Percentiles rank a stretch among this genome's conserved stretches.
Evolutionary conservation across 2,329 filamentous ascomycete species (phyloP).

Genomic region (Ilyonectria mors-panacis): DNA sequence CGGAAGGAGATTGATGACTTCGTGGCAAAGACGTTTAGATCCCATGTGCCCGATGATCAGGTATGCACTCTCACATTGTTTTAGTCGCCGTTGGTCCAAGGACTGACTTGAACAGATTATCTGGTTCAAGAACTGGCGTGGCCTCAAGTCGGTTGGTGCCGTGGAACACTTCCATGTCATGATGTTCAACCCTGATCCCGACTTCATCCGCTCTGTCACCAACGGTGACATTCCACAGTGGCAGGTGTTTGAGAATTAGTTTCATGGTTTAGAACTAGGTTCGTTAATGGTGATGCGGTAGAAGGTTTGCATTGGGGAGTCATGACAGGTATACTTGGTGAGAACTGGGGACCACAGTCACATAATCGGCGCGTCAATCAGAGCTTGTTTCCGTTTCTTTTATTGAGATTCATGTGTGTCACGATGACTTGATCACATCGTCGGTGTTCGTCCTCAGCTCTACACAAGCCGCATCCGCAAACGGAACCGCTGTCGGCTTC

Average conservation of each 20-base stretch:
- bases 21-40: constrained; percentile 77
- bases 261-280: neutral
- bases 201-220: constrained; percentile 80
- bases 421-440: constrained; percentile 33
- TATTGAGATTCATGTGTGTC: neutral
- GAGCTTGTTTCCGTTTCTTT: neutral
- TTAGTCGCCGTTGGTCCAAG: neutral
- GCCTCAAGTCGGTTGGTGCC: constrained; percentile 86
- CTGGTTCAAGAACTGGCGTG: constrained; percentile 83
- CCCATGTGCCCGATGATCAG: constrained; percentile 64
- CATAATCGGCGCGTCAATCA: neutral
- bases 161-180: constrained; percentile 97
- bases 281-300: neutral
- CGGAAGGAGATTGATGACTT: constrained; percentile 78
- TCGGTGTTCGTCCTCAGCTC: constrained; percentile 60
- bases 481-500: constrained; percentile 81
- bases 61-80: constrained; percentile 57
- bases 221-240: constrained; percentile 79
- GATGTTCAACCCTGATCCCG: constrained; percentile 81
- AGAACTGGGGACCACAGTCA: neutral
- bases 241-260: constrained; percentile 54
- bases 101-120: constrained; percentile 50
- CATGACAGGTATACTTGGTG: neutral
- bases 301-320: constrained; percentile 1
- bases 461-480: constrained; percentile 79